Conservation (phyloP, 257 asterid genomes). For the Prunella vulgaris region DNA sequence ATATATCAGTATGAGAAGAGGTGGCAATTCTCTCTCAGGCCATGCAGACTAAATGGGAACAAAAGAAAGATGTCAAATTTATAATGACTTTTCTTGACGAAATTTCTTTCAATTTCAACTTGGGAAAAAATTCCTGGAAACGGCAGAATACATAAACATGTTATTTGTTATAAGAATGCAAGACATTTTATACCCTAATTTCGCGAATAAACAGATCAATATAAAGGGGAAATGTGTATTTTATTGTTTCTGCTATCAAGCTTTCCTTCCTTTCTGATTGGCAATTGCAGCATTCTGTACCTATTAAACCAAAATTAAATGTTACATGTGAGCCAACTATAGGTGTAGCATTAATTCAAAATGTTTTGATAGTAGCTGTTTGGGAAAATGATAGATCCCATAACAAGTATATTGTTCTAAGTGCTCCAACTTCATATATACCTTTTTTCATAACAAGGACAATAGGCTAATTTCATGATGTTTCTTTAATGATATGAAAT, state of each 20-base stretch:
- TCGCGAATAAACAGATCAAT: not conserved
- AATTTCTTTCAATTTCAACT: not conserved
- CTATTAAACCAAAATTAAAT: not conserved
- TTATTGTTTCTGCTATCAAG: not conserved
- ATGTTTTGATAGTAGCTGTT: not conserved
- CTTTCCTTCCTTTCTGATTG: not conserved
- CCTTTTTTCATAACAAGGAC: not conserved
- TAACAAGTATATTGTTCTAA: not conserved
- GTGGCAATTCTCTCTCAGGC: not conserved
- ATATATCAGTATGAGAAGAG: not conserved
- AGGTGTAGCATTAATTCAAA: not conserved
- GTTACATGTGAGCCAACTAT: not conserved
- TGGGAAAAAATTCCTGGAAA: not conserved
- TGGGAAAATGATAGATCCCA: not conserved
- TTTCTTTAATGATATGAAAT: not conserved
- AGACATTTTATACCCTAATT: not conserved
- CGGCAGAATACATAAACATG: not conserved
- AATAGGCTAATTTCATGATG: not conserved
- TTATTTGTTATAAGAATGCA: not conserved
- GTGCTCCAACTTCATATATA: not conserved
- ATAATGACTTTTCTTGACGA: not conserved
- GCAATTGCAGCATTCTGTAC: not conserved
- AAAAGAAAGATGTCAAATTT: not conserved
- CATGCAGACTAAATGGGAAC: not conserved
- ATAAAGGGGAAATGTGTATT: not conserved